Evolutionary conservation across 2,329 filamentous ascomycete species (phyloP).

Genomic region (Sarocladium kiliense): DNA sequence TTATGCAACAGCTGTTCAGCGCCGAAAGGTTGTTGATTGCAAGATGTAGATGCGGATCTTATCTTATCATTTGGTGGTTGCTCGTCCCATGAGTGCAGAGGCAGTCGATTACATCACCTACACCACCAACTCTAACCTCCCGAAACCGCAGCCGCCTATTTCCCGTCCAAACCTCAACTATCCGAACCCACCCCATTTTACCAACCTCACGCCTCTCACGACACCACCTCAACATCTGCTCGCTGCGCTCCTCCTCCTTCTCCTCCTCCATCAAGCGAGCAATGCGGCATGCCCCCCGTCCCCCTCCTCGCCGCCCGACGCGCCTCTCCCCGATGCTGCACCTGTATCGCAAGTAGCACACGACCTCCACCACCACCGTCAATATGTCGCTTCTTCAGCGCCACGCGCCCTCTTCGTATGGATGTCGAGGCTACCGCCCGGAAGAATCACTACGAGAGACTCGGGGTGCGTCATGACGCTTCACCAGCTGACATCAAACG

Average conservation of each 20-base stretch:
- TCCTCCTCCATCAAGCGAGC: slow-evolving; percentile 22
- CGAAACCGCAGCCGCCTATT: not conserved
- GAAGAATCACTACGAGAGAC: slow-evolving; percentile 74
- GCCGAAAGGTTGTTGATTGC: no score
- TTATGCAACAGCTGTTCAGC: no score
- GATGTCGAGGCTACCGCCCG: slow-evolving; percentile 10
- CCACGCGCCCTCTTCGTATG: slow-evolving; percentile 18
- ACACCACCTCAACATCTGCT: not conserved
- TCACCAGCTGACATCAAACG: slow-evolving; percentile 79
- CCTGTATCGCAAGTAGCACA: slow-evolving; percentile 17
- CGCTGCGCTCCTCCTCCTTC: not conserved
- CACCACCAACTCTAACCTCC: slow-evolving; percentile 12
- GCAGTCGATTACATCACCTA: slow-evolving; percentile 23
- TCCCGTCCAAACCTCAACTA: slow-evolving; percentile 10
- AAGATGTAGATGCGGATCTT: not conserved
- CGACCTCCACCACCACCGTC: slow-evolving; percentile 11
- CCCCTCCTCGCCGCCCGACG: slow-evolving; percentile 18
- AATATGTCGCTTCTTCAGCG: slow-evolving; percentile 14
- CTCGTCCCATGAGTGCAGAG: not conserved
- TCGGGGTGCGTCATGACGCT: slow-evolving; percentile 67
- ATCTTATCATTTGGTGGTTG: not conserved
- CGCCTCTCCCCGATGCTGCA: slow-evolving; percentile 12
- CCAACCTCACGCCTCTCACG: slow-evolving; percentile 4
- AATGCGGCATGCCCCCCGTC: slow-evolving; percentile 56
- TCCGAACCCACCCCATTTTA: slow-evolving; percentile 7